A percentile compares a stretch with the other conserved stretches of the same genome.
phyloP scores from a whole-genome alignment of 305 asterid genomes.

The Petunia hybrid region DNA sequence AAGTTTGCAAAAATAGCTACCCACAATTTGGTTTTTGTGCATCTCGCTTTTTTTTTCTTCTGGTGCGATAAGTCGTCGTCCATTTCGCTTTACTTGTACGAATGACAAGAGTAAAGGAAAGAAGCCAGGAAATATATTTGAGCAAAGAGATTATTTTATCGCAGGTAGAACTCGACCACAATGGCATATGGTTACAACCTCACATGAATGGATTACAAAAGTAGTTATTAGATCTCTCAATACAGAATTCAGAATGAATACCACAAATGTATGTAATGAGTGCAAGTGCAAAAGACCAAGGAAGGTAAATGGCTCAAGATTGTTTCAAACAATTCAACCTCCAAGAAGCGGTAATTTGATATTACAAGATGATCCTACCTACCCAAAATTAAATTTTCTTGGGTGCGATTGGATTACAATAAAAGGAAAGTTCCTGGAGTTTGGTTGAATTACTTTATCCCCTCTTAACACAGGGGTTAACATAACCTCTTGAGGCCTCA shows the following conservation, averaged over 20 bases:
- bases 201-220: not conserved
- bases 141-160: not conserved
- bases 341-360: not conserved
- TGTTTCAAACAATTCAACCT: conserved; percentile 8
- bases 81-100: not conserved
- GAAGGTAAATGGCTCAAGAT: not conserved
- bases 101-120: not conserved
- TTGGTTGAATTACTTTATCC: not conserved
- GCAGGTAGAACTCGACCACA: not conserved
- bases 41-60: not conserved
- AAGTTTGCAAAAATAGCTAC: not conserved
- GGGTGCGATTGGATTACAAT: not conserved
- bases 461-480: not conserved
- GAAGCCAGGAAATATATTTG: not conserved
- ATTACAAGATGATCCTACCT: conserved; percentile 19
- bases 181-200: not conserved
- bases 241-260: conserved; percentile 9
- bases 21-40: not conserved
- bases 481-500: not conserved
- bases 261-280: not conserved
- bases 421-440: not conserved
- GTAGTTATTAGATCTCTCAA: conserved; percentile 14
- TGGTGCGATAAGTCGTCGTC: not conserved
- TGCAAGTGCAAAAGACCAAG: conserved; percentile 11
- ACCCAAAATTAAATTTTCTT: not conserved